Evolutionary conservation across 1,284 basidiomycete species (phyloP).

Genomic region (Gymnopus androsaceus): DNA sequence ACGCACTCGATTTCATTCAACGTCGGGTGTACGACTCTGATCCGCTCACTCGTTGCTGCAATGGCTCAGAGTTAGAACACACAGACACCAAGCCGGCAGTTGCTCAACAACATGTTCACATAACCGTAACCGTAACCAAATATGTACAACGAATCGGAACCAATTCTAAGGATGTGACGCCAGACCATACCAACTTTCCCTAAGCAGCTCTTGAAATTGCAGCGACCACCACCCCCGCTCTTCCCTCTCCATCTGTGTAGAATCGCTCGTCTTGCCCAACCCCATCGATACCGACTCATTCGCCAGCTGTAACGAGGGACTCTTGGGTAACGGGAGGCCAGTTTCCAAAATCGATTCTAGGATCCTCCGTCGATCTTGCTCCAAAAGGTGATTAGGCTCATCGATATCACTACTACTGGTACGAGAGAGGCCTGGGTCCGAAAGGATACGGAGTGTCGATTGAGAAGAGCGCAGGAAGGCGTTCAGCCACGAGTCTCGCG

Average conservation of each 20-base stretch:
- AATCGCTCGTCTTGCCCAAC: constrained; percentile 16
- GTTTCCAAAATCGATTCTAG: constrained; percentile 56
- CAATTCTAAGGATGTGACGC: not conserved
- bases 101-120: too few relatives aligned
- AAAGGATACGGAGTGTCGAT: constrained; percentile 13
- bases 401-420: not conserved
- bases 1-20: too few relatives aligned
- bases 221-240: constrained; percentile 80
- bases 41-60: too few relatives aligned
- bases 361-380: constrained; percentile 45
- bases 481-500: constrained; percentile 11
- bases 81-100: too few relatives aligned
- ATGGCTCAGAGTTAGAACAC: too few relatives aligned
- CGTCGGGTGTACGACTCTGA: too few relatives aligned
- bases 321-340: constrained; percentile 67
- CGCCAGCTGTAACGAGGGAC: constrained; percentile 59
- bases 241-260: constrained; percentile 54
- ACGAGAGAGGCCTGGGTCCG: constrained; percentile 6
- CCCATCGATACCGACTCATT: constrained; percentile 23
- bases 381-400: constrained; percentile 17
- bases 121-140: too few relatives aligned
- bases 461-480: constrained; percentile 11
- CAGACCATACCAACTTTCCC: constrained; percentile 34
- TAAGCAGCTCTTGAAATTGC: constrained; percentile 69
- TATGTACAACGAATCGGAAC: not conserved